Conservation (phyloP, 1,284 basidiomycete genomes). For the Ceratobasidium sp. region DNA sequence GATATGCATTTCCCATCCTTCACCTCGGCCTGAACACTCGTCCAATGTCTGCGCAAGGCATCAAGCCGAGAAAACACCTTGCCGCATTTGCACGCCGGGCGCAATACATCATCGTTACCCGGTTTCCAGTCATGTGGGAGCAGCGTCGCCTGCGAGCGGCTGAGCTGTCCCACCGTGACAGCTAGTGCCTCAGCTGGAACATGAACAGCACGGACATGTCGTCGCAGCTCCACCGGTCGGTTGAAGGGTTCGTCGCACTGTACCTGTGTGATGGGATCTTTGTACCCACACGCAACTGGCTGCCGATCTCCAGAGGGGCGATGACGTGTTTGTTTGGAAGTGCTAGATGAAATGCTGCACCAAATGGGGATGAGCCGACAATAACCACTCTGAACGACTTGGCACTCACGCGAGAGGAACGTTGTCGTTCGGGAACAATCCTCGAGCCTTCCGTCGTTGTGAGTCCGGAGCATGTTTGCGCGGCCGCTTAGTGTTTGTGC, state of each 20-base stretch:
- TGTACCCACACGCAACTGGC: conserved; percentile 38
- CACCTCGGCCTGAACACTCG: conserved; percentile 32
- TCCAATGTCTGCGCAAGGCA: conserved; percentile 38
- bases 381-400: neutral
- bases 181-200: conserved; percentile 36
- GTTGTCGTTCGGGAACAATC: conserved; percentile 35
- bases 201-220: conserved; percentile 33
- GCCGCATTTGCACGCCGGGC: conserved; percentile 33
- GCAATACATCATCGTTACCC: conserved; percentile 27
- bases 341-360: conserved; percentile 27
- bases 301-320: conserved; percentile 36
- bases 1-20: conserved; percentile 38
- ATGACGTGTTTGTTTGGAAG: conserved; percentile 35
- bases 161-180: conserved; percentile 34
- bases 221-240: conserved; percentile 36
- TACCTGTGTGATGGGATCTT: conserved; percentile 36
- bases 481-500: conserved; percentile 1
- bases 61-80: conserved; percentile 41
- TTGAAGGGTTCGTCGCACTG: conserved; percentile 40
- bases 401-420: conserved; percentile 33
- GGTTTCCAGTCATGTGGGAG: conserved; percentile 36
- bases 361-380: neutral
- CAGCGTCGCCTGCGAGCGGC: conserved; percentile 29
- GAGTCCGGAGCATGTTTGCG: conserved; percentile 26
- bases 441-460: conserved; percentile 33